phyloP scores from a whole-genome alignment of 2,329 filamentous ascomycete species.

The Alternaria sp. region DNA sequence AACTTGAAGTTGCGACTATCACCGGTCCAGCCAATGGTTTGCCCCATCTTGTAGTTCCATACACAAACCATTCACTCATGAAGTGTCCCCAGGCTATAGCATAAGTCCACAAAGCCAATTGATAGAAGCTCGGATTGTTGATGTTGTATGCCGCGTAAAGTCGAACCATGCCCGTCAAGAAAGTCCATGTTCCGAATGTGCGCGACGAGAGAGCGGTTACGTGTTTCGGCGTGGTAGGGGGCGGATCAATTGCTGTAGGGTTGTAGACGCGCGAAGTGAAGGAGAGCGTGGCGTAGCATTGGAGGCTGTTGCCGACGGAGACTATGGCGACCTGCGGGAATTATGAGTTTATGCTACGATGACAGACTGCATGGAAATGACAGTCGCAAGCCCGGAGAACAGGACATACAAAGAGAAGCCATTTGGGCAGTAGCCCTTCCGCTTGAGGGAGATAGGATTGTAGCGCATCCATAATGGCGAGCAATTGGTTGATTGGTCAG shows the following conservation, averaged over 20 bases:
- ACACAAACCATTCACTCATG: slow-evolving; percentile 79
- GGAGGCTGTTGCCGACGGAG: slow-evolving; percentile 82
- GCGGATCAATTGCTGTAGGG: slow-evolving; percentile 57
- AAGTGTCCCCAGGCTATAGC: slow-evolving; percentile 67
- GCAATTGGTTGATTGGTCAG: not conserved
- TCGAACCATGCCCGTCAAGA: slow-evolving; percentile 77
- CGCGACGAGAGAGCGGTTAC: slow-evolving; percentile 78
- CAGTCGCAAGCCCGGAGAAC: not conserved
- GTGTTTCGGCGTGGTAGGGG: slow-evolving; percentile 51
- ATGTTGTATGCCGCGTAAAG: slow-evolving; percentile 87
- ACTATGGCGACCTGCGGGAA: slow-evolving; percentile 74
- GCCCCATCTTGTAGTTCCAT: slow-evolving; percentile 73
- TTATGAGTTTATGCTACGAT: not conserved
- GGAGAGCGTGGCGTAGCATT: slow-evolving; percentile 79
- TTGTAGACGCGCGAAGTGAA: slow-evolving; percentile 90
- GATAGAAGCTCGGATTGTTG: slow-evolving; percentile 73
- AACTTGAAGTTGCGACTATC: slow-evolving; percentile 61
- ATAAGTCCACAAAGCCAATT: slow-evolving; percentile 83
- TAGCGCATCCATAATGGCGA: slow-evolving; percentile 39
- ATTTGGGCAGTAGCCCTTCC: slow-evolving; percentile 66
- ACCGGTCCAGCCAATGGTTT: slow-evolving; percentile 66
- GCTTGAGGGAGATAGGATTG: slow-evolving; percentile 52
- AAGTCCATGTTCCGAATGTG: slow-evolving; percentile 87
- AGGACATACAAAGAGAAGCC: slow-evolving; percentile 66
- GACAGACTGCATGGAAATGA: not conserved